Evolutionary conservation across 805 yeast genomes (phyloP).

Genomic region (Saccharomycopsis capsularis): DNA sequence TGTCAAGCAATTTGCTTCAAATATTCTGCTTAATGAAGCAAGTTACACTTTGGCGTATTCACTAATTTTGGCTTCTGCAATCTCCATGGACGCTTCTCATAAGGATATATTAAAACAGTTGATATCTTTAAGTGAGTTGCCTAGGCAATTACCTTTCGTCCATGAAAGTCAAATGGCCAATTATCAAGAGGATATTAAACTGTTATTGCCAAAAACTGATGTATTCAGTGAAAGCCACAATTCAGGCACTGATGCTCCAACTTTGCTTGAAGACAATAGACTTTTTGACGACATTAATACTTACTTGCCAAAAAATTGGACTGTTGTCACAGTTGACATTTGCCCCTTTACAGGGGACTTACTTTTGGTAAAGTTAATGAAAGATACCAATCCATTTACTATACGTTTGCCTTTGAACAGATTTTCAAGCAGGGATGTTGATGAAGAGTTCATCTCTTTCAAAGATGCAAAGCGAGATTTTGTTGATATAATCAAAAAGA

Average conservation of each 20-base stretch:
- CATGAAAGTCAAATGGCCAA: conserved; percentile 10
- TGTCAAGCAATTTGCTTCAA: background rate
- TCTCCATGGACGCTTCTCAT: too few species aligned
- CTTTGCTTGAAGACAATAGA: too few species aligned
- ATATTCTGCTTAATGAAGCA: conserved; percentile 6
- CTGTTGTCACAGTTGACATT: conserved; percentile 52
- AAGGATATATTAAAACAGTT: conserved; percentile 3
- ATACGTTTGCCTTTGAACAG: conserved; percentile 56
- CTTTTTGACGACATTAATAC: background rate
- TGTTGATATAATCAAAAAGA: conserved; percentile 45
- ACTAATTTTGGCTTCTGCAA: conserved; percentile 14
- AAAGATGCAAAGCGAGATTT: conserved; percentile 41
- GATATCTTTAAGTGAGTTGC: conserved; percentile 13
- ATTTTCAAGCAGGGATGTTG: conserved; percentile 38
- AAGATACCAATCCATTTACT: conserved; percentile 34
- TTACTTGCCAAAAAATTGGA: conserved; percentile 45
- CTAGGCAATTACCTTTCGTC: conserved; percentile 19
- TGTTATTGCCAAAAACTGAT: background rate
- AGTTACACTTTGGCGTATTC: conserved; percentile 8
- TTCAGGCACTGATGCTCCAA: too few species aligned
- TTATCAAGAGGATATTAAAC: background rate
- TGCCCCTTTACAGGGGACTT: conserved; percentile 54
- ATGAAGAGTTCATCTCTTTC: conserved; percentile 37
- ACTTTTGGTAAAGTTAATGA: conserved; percentile 41
- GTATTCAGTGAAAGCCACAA: background rate